Evolutionary conservation across 1,284 basidiomycete species (phyloP).

Genomic region (Pholiota adiposa): DNA sequence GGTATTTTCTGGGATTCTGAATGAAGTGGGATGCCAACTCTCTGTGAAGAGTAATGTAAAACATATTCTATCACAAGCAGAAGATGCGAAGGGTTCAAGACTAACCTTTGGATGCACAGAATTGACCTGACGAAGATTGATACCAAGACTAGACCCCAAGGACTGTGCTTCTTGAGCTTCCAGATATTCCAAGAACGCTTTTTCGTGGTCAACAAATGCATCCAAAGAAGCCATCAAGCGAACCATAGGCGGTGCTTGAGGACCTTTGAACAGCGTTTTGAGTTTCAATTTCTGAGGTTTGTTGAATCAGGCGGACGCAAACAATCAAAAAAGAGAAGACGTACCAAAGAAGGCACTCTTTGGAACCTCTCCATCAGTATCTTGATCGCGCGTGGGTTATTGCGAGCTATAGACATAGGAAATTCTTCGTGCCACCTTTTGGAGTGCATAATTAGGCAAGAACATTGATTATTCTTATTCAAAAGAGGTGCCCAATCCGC

Average conservation of each 20-base stretch:
- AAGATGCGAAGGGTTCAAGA: not conserved
- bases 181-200: constrained; percentile 38
- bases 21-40: constrained; percentile 38
- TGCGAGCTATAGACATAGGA: constrained; percentile 32
- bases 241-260: constrained; percentile 35
- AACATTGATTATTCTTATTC: constrained; percentile 35
- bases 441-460: constrained; percentile 42
- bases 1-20: constrained; percentile 33
- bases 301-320: not conserved
- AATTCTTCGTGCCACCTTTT: constrained; percentile 37
- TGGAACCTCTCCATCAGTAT: constrained; percentile 37
- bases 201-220: constrained; percentile 44
- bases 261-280: constrained; percentile 25
- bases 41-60: constrained; percentile 23
- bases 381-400: constrained; percentile 34
- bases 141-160: constrained; percentile 27
- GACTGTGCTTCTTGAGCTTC: constrained; percentile 26
- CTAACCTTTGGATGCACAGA: constrained; percentile 40
- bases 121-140: constrained; percentile 32
- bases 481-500: constrained; percentile 43
- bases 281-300: constrained; percentile 21
- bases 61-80: not conserved
- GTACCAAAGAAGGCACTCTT: constrained; percentile 30
- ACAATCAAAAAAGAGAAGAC: constrained; percentile 8
- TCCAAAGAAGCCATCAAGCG: constrained; percentile 40